Evolutionary conservation across 148 eudicot species (phyloP), one percentile per base, ranked within the genome.

Genomic region (Gaultheria prostrata): DNA sequence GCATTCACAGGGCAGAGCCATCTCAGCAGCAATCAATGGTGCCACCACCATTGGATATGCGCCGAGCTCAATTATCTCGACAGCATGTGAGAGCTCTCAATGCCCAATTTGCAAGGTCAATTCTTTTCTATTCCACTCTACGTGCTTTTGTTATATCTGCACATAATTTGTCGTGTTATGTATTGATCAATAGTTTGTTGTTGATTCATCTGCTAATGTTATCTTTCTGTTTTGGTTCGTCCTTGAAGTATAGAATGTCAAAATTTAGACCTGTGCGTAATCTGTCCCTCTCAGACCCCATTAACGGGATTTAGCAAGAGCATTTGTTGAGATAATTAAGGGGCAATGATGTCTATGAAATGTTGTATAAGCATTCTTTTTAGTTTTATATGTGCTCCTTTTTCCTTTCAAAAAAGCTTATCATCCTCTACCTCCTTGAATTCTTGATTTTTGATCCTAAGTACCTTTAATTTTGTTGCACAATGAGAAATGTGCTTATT

Each of bases 71-170:
- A 82, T 87, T 87, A 48, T 91, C 95, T 39, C 88, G 91, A 82
- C 97, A 91, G 89, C 97, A 94, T 88, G 99, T 97, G 86, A 92
- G 93, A 91, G 98, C 97, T 88, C 91, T 94, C 85, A 97, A 97
- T 90, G 90, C 87, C 67, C 97, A 97, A 85, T 97, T 93, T 79
- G 95, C 99, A 87, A 97, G 99, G 99, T 94, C 82, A 21, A 77
- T 86, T 91, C 75, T 80, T 59, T 82, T 71, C 57, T 24, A 3
- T 81, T 46, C 14, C 79, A 10, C 57, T 57, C 26, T 48, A 3
- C 56, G 8, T 74, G 30, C 33, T 71, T 24, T 67, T 53, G 24
- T 78, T n/a, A 9, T 51, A 2, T 51, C 8, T 20, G 20, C 35
- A 35, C 6, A 4, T n/a, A 39, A 15, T 20, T 26, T 67, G 20